Base-by-base conservation (phyloP, 2,329 filamentous ascomycete genomes). In the Trichoderma sp. region DNA sequence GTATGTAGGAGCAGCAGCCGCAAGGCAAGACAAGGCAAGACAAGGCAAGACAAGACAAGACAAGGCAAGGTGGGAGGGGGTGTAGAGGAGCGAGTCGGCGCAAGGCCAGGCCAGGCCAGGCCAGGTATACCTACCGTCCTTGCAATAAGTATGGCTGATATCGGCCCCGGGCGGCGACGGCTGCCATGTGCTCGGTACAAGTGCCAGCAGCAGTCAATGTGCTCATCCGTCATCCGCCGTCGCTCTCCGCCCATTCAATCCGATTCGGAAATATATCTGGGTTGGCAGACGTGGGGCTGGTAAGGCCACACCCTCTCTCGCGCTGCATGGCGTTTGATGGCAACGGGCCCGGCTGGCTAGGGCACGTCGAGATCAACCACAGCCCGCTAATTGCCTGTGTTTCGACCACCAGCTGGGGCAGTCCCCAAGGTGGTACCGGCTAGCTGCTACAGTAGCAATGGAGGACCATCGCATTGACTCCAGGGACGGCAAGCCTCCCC, bases 261-360 rank as follows among this genome's bases (percentile, higher is more conserved):
- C 78, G 74, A 78, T 77, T 80, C 78, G 79, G 79, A 78, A 80
- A 79, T 81, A 81, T 80, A 77, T 77, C 76, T 66, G 60, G 74
- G 72, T 72, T 69, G 69, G 67, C 72, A 73, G 71, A 73, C 74
- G 76, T 77, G 78, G 72, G 74, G 74, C 71, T 73, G 70, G 73
- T 70, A 68, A 67, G 70, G 67, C 69, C 65, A 68, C 61, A 64
- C 61, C 61, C 50, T 52, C 34, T 24, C 21, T 24, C 21, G 21
- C 21, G 3, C 21, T 34, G 39, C 58, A 64, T 39, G 34, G 56
- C 45, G 41, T 34, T 34, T 34, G 30, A 34, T 43, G 51, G 56
- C 39, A 67, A 57, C 30, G 30, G 30, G 30, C 9, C 30, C 65
- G 56, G 57, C 66, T 47, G 45, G 45, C 65, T 55, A 60, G 75